A percentile compares a stretch with the other conserved stretches of the same genome.
These are phyloP conservation scores for Gossypium gossypioides DNA, from an alignment of 441 rosid species.

Conservation along the genomic window DNA sequence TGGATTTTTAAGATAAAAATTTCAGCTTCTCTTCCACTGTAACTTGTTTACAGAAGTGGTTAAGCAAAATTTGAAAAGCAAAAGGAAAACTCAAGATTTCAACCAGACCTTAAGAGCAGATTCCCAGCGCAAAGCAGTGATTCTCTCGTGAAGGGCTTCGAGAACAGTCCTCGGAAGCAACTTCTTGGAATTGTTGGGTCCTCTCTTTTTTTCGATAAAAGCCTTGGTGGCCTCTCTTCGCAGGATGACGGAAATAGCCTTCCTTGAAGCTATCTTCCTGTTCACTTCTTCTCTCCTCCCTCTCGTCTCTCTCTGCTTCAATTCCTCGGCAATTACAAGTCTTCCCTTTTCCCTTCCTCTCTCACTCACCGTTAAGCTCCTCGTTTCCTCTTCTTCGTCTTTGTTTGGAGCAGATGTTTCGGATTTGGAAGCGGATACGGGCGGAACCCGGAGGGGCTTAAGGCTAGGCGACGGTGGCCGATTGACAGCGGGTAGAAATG, in stretches of 20 bases:
- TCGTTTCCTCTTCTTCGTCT: not conserved
- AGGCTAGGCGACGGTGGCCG: constrained; percentile 12
- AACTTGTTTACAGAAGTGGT: not conserved
- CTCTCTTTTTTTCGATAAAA: constrained; percentile 63
- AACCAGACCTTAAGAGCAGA: constrained; percentile 66
- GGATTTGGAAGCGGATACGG: constrained; percentile 17
- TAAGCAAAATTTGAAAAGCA: not conserved
- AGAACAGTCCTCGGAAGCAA: constrained; percentile 74
- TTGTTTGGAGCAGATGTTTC: constrained; percentile 1
- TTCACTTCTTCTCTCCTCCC: constrained; percentile 49
- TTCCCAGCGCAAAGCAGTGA: constrained; percentile 78
- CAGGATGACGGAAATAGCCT: constrained; percentile 61
- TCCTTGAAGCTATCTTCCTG: constrained; percentile 65
- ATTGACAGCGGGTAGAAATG: constrained; percentile 23
- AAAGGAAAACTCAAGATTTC: not conserved
- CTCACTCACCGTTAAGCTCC: constrained; percentile 10
- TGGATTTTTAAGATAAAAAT: not conserved
- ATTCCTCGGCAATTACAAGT: constrained; percentile 26
- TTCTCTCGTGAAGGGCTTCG: constrained; percentile 76
- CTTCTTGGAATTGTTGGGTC: constrained; percentile 54
- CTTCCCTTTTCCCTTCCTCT: constrained; percentile 26
- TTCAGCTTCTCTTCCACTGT: not conserved
- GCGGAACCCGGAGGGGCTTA: not conserved
- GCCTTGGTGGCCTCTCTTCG: constrained; percentile 76
- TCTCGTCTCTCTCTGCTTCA: constrained; percentile 32